Conservation (phyloP, 345 rosid genomes). For the Passiflora organensis region DNA sequence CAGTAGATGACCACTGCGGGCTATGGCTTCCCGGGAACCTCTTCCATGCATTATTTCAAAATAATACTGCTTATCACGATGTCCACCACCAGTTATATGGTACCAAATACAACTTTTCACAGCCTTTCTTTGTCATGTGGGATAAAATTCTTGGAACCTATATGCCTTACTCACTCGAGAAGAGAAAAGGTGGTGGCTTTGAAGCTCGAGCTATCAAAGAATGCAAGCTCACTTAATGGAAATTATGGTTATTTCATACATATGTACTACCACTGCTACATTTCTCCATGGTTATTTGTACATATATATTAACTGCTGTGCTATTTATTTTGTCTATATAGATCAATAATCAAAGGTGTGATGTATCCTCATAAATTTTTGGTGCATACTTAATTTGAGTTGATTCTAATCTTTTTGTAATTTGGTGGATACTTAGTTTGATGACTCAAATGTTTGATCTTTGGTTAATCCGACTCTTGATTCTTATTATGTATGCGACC, state of each 20-base stretch:
- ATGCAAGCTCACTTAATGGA: constrained; percentile 8
- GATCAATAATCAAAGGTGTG: no score
- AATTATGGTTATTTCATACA: background rate
- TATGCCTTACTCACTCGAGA: constrained; percentile 46
- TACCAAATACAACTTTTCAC: constrained; percentile 59
- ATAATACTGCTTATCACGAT: constrained; percentile 68
- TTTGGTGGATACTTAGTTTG: no score
- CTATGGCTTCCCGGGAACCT: constrained; percentile 56
- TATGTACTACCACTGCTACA: constrained; percentile 3
- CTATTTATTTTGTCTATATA: no score
- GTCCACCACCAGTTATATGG: constrained; percentile 68
- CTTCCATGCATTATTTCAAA: constrained; percentile 49
- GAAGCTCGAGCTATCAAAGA: constrained; percentile 35
- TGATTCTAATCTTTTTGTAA: no score
- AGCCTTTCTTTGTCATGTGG: constrained; percentile 67
- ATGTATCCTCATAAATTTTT: no score
- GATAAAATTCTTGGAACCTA: constrained; percentile 63
- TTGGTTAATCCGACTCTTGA: no score
- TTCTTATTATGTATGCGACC: no score
- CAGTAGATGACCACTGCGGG: constrained; percentile 65
- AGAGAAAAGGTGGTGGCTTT: constrained; percentile 53
- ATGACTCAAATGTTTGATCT: no score
- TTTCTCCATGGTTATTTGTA: no score
- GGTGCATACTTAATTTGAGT: no score
- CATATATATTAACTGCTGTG: no score